These are phyloP conservation scores for Takashimella tepidaria DNA, from an alignment of 1,284 basidiomycete genomes.

Conservation along the genomic window DNA sequence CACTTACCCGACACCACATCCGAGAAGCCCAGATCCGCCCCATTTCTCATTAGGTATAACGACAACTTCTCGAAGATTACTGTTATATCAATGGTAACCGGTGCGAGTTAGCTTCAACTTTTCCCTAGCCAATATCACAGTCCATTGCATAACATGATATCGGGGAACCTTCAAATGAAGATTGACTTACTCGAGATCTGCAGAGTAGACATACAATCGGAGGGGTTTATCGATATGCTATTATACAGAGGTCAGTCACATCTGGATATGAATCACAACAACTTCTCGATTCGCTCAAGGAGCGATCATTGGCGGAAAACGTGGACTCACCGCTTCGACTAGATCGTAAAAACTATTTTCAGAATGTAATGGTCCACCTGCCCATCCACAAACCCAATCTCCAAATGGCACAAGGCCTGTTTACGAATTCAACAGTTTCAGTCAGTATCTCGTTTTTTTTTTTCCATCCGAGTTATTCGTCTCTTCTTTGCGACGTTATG, in stretches of 20 bases:
- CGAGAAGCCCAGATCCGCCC: conserved; percentile 89
- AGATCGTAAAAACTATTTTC: conserved; percentile 97
- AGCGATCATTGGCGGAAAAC: no score
- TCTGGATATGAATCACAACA: neutral
- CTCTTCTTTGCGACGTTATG: neutral
- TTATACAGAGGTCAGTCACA: neutral
- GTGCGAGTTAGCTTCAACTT: no score
- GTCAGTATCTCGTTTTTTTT: conserved; percentile 1
- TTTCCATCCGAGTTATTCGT: neutral
- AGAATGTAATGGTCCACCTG: conserved; percentile 82
- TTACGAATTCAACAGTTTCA: neutral
- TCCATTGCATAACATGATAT: no score
- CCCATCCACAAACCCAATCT: conserved; percentile 90
- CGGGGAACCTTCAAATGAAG: no score
- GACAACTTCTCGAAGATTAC: conserved; percentile 83
- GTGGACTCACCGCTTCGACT: conserved; percentile 73
- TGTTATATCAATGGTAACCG: no score
- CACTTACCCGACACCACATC: conserved; percentile 82
- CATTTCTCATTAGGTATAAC: conserved; percentile 90
- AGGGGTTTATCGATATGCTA: conserved; percentile 90
- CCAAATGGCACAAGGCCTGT: conserved; percentile 75
- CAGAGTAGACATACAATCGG: conserved; percentile 91
- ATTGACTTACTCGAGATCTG: conserved; percentile 86
- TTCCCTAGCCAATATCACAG: no score
- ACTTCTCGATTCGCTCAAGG: no score